Percentiles rank a stretch among this genome's conserved stretches.
phyloP scores from a whole-genome alignment of 306 rosid genomes.

The Lotus japonicus region DNA sequence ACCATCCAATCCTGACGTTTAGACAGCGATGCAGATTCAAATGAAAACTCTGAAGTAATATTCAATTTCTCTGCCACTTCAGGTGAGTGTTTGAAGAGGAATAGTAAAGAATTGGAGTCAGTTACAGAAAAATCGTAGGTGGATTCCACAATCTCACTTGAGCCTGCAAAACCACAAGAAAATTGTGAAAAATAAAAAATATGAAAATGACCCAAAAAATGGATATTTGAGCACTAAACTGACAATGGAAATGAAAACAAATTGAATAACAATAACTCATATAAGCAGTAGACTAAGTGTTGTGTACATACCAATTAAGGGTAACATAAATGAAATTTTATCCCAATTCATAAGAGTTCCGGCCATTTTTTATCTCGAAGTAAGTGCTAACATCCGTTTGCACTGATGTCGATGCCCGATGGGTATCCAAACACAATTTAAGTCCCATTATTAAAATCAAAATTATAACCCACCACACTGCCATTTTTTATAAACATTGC shows the following conservation, averaged over 20 bases:
- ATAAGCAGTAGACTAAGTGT: neutral
- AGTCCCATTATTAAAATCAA: neutral
- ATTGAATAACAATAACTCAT: neutral
- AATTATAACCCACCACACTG: conserved; percentile 4
- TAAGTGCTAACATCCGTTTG: too few species aligned
- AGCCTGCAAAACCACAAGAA: conserved; percentile 46
- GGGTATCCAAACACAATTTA: too few species aligned
- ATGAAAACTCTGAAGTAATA: conserved; percentile 50
- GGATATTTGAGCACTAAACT: conserved; percentile 3
- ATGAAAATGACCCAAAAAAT: neutral
- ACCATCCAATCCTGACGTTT: conserved; percentile 74
- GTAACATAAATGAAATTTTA: too few species aligned
- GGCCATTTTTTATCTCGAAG: too few species aligned
- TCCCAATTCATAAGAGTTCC: too few species aligned
- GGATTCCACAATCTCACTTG: conserved; percentile 60
- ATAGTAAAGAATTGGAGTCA: conserved; percentile 88
- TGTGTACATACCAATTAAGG: too few species aligned
- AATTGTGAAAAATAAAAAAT: neutral
- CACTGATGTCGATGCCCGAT: too few species aligned
- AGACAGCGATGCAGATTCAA: conserved; percentile 55
- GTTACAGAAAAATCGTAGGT: conserved; percentile 78
- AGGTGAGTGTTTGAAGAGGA: conserved; percentile 79
- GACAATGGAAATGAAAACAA: neutral
- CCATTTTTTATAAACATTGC: conserved; percentile 1
- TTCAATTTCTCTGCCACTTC: conserved; percentile 76